A percentile compares a stretch with the other conserved stretches of the same genome.
phyloP scores from a whole-genome alignment of 2,329 filamentous ascomycete species.

The Malbranchea zuffiana region DNA sequence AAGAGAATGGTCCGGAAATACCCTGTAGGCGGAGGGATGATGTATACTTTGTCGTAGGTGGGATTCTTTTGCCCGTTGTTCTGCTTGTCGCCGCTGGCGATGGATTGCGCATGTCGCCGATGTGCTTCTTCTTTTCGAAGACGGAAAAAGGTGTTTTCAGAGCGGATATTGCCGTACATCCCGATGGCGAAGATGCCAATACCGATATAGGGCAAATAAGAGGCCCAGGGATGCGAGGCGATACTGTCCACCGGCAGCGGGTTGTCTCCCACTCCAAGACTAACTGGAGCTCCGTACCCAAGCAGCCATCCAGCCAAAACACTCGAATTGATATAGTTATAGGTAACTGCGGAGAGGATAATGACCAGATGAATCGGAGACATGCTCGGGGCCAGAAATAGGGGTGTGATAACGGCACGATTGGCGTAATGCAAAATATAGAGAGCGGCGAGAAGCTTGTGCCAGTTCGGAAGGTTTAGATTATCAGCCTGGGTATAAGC shows the following conservation, averaged over 20 bases:
- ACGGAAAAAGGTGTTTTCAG: constrained; percentile 81
- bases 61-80: constrained; percentile 26
- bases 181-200: constrained; percentile 65
- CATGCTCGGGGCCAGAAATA: constrained; percentile 78
- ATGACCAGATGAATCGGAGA: constrained; percentile 70
- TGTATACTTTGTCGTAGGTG: constrained; percentile 66
- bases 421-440: constrained; percentile 80
- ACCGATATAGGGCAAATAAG: constrained; percentile 47
- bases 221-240: constrained; percentile 36
- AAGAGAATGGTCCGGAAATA: constrained; percentile 75
- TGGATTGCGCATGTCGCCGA: constrained; percentile 43
- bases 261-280: constrained; percentile 14
- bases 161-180: constrained; percentile 69
- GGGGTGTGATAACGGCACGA: constrained; percentile 70
- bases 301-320: constrained; percentile 71
- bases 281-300: constrained; percentile 54
- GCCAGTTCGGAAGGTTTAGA: constrained; percentile 25
- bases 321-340: constrained; percentile 72
- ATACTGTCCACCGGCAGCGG: constrained; percentile 34
- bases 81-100: constrained; percentile 23
- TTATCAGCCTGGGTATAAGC: constrained; percentile 56
- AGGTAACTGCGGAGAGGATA: constrained; percentile 52
- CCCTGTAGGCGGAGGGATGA: constrained; percentile 68
- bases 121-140: constrained; percentile 60
- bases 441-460: constrained; percentile 28